phyloP scores from a whole-genome alignment of 768 basidiomycete genomes.

The Boletus vinaceobasis region DNA sequence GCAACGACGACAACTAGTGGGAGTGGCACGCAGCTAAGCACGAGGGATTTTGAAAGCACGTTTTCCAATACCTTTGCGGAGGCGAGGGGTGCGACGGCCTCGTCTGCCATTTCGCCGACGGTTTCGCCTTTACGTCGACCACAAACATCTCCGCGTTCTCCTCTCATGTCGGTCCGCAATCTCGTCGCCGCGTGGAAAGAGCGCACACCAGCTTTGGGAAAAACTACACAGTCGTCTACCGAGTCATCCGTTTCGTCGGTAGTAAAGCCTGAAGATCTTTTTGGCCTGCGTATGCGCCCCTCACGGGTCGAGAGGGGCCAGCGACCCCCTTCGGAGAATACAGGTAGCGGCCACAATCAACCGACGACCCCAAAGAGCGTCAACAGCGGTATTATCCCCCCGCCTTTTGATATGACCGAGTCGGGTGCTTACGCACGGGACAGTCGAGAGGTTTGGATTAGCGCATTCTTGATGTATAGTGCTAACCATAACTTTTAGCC shows the following conservation, averaged over 20 bases:
- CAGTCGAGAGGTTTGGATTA: conserved; percentile 41
- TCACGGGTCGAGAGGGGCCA: conserved; percentile 24
- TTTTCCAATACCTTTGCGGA: conserved; percentile 41
- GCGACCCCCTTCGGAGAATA: conserved; percentile 12
- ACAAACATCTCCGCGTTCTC: conserved; percentile 65
- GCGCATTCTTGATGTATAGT: not conserved
- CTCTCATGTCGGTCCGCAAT: conserved; percentile 71
- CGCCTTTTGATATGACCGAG: conserved; percentile 47
- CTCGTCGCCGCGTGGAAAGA: conserved; percentile 82
- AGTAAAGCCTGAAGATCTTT: conserved; percentile 26
- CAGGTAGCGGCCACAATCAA: conserved; percentile 4
- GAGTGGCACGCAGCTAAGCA: conserved; percentile 34
- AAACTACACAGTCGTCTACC: conserved; percentile 32
- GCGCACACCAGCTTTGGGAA: conserved; percentile 49
- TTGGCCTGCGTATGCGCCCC: conserved; percentile 33
- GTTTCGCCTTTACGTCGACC: conserved; percentile 57
- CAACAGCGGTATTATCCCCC: conserved; percentile 37
- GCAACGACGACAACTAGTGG: conserved; percentile 16
- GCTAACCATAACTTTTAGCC: conserved; percentile 51
- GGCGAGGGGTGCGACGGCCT: conserved; percentile 22
- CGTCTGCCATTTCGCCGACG: conserved; percentile 37
- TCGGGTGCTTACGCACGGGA: conserved; percentile 40
- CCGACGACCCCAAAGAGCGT: conserved; percentile 28
- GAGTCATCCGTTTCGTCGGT: conserved; percentile 41
- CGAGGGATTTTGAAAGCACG: conserved; percentile 36